Base-by-base conservation (phyloP, 129 eudicot species). In the Chrysanthemum lavandulifolium region DNA sequence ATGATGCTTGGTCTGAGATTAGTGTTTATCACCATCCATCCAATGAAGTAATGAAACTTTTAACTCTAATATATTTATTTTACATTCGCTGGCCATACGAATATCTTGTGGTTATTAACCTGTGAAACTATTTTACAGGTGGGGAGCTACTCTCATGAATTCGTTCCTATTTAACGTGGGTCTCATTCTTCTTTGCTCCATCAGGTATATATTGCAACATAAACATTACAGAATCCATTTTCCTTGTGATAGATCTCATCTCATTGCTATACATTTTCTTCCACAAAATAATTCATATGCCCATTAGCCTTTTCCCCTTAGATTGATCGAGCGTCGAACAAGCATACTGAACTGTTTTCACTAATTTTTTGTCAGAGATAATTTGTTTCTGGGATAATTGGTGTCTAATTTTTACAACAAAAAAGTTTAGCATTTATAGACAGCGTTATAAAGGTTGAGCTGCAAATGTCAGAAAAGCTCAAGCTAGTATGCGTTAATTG, bases 111-210 rank as follows among this genome's bases (percentile, higher is more conserved):
- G n/a, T 40, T 64, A 4, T 77, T 71, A 52, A 60, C 76, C 31
- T 59, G 48, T 54, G 43, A 29, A 75, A 11, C 12, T 23, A 1
- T 82, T 15, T 79, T 69, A 50, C 82, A 94, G 99, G 85, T 94
- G 99, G 99, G 99, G 99, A 76, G 99, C 87, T 72, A 94, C 99
- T 57, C 97, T 94, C 74, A 94, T 94, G 99, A 94, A 94, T 73
- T 94, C 99, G 19, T 94, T 94, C 75, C 88, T 94, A 52, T 94
- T 94, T 56, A 94, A 94, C 69, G 99, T 94, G 74, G 99, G 87
- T 40, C 99, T 94, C 82, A 90, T 94, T 80, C 97, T 94, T 82
- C 99, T 94, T 81, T 90, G 94, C 85, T 94, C 97, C 67, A 94
- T 94, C 89, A 94, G 99, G 99, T 94, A 50, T 67, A 58, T 58